Evolutionary conservation across 73 alveolate species (phyloP).

Genomic region (Paramecium primaurelia): DNA sequence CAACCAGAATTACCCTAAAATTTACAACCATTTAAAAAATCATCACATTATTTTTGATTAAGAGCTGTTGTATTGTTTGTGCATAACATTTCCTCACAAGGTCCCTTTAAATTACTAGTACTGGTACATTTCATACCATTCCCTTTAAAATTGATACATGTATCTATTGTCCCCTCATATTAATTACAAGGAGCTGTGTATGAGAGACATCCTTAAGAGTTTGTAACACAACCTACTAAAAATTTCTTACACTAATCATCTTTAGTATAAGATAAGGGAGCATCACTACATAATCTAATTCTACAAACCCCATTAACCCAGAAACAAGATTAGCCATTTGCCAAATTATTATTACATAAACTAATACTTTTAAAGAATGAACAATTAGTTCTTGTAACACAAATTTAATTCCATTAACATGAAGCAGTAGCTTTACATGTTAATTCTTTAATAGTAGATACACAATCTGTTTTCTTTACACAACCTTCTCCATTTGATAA

Average conservation of each 20-base stretch:
- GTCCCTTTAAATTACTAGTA: not conserved
- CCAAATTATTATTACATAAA: not conserved
- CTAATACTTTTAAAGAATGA: not conserved
- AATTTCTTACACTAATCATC: not conserved
- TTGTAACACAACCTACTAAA: not conserved
- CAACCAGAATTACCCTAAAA: constrained; percentile 15
- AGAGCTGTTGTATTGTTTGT: not conserved
- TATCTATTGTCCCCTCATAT: not conserved
- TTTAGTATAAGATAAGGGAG: not conserved
- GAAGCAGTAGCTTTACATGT: not conserved
- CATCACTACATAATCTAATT: not conserved
- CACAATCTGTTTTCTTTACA: not conserved
- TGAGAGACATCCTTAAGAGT: not conserved
- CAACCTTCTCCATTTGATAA: not conserved
- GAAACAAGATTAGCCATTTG: not conserved
- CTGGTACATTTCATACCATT: not conserved
- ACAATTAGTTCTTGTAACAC: not conserved
- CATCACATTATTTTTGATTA: not conserved
- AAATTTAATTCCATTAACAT: not conserved
- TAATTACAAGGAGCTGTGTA: not conserved
- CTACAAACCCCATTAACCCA: not conserved
- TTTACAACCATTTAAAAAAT: not conserved
- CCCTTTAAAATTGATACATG: not conserved
- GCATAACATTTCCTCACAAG: not conserved
- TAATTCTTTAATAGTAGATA: not conserved